Evolutionary conservation across 805 yeast genomes (phyloP), one percentile per base, ranked within the genome.

Genomic region (Cyberlindnera mrakii): DNA sequence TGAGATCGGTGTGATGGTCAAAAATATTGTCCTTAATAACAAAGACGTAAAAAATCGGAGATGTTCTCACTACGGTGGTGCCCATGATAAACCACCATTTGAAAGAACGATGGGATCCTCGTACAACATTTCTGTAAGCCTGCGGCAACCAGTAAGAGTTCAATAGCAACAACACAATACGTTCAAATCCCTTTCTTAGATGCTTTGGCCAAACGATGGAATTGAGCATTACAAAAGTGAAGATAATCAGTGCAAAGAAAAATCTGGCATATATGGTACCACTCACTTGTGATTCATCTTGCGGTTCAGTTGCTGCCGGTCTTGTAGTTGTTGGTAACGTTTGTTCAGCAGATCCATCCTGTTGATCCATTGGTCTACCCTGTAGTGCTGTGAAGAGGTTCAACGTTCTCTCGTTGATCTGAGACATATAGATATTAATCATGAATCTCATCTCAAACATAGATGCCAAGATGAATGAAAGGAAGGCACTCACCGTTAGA

Each of bases 81-180:
- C 89, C 85, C 9, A 81, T 20, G n/a, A 88, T 74, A 52, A 85
- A 90, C 47, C 75, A 78, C 90, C 95, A 85, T 31, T 72, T 64
- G 49, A 88, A 77, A 3, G 85, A 78, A 43, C 76, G 70, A 43
- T 87, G 71, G 13, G 80, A 71, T 17, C 90, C 91, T 41, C 86
- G 72, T 25, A 80, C 59, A 3, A 81, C 76, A 58, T 88, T 87
- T 58, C 96, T 71, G 52, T 80, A 80, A 35, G 86, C 82, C 61
- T 90, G 98, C 2, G 97, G 96, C 14, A 85, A 51, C 96, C 96
- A 89, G 52, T 76, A 82, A 1, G 95, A 84, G 59, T 80, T 84
- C 25, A 82, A 52, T 1, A 71, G 39, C 2, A 79, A 46, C 9
- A 82, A 59, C 2, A 75, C 63, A 5, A 73, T 40, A 43, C 74